phyloP scores from a whole-genome alignment of 73 alveolate species.

The Breviolum minutum region DNA sequence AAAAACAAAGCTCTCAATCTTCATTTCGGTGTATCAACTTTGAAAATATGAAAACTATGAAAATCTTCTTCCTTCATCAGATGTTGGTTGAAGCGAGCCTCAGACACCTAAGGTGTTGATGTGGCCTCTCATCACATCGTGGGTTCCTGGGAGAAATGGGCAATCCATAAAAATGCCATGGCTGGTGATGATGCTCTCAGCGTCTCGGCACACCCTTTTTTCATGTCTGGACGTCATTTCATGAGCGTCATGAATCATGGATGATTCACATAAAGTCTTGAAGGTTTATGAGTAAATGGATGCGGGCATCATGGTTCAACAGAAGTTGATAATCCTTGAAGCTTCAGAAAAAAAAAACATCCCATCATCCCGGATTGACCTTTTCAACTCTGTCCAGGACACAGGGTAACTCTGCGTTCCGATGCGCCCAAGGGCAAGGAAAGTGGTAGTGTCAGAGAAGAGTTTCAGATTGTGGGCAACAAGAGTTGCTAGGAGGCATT shows the following conservation, averaged over 20 bases:
- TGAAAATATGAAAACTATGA: too few relatives aligned
- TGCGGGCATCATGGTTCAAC: background rate
- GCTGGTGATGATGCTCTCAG: slow-evolving; percentile 48
- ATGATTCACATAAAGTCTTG: background rate
- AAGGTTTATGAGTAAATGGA: background rate
- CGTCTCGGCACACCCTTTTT: background rate
- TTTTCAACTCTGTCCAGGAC: slow-evolving; percentile 1
- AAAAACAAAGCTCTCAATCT: too few relatives aligned
- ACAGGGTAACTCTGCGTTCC: slow-evolving; percentile 12
- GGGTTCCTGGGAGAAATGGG: slow-evolving; percentile 89
- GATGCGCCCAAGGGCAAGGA: slow-evolving; percentile 75
- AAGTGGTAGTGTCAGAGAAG: slow-evolving; percentile 44
- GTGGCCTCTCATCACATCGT: slow-evolving; percentile 65
- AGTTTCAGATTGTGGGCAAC: slow-evolving; percentile 89
- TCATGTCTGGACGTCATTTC: background rate
- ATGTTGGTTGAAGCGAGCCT: background rate
- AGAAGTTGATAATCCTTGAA: background rate
- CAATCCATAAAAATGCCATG: slow-evolving; percentile 77
- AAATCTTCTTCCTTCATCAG: too few relatives aligned
- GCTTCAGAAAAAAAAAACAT: too few relatives aligned
- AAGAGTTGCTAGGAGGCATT: background rate
- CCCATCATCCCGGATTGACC: too few relatives aligned
- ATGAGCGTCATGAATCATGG: too few relatives aligned
- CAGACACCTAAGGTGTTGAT: slow-evolving; percentile 1
- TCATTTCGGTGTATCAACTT: too few relatives aligned